Conservation (phyloP, 2,329 filamentous ascomycete genomes). For the Alternaria triticimaculans region DNA sequence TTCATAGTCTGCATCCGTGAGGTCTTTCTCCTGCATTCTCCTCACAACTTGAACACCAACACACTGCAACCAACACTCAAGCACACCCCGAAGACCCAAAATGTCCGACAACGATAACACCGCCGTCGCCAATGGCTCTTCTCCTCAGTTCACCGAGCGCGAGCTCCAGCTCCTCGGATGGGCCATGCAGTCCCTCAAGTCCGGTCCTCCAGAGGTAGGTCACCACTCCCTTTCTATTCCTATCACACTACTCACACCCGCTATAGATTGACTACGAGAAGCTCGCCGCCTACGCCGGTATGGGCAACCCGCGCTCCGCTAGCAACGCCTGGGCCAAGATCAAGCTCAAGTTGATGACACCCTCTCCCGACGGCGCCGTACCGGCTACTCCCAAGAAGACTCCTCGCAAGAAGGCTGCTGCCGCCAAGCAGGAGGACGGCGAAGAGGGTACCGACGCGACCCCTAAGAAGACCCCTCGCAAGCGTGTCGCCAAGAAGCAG, state of each 20-base stretch:
- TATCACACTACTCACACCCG: conserved; percentile 10
- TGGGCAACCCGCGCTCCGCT: conserved; percentile 48
- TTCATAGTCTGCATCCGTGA: neutral
- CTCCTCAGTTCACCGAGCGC: conserved; percentile 41
- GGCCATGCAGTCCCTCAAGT: conserved; percentile 49
- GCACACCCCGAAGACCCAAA: neutral
- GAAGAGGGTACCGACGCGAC: conserved; percentile 23
- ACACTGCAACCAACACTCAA: neutral
- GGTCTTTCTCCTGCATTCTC: neutral
- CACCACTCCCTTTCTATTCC: neutral
- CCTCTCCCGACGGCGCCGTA: conserved; percentile 11
- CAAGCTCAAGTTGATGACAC: conserved; percentile 37
- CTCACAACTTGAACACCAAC: neutral
- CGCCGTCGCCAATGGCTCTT: conserved; percentile 7
- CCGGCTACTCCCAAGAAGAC: conserved; percentile 32
- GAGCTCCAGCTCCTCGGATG: conserved; percentile 45
- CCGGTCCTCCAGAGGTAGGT: conserved; percentile 44
- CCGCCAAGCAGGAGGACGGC: conserved; percentile 12
- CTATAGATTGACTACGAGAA: conserved; percentile 47
- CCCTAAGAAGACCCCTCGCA: conserved; percentile 39
- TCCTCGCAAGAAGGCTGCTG: conserved; percentile 23
- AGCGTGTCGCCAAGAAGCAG: conserved; percentile 43
- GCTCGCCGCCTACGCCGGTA: conserved; percentile 44
- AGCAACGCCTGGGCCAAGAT: conserved; percentile 48
- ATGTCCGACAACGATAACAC: conserved; percentile 38